Evolutionary conservation across 805 yeast species (phyloP).

Genomic region (Barnettozyma botsteinii): DNA sequence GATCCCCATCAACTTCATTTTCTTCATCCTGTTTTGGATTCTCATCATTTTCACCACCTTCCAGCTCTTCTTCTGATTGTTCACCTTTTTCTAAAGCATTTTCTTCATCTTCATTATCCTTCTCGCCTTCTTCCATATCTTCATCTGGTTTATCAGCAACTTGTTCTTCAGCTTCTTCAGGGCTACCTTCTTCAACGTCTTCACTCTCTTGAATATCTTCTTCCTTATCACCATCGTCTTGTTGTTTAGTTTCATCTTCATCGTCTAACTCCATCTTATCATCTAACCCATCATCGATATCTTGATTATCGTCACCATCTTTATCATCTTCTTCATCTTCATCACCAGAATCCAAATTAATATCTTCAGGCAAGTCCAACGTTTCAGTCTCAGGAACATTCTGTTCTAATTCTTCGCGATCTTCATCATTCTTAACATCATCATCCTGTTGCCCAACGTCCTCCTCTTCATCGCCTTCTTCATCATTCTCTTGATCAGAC

Average conservation of each 20-base stretch:
- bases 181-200: constrained; percentile 27
- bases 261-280: constrained; percentile 45
- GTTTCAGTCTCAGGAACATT: constrained; percentile 81
- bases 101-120: constrained; percentile 25
- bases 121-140: constrained; percentile 28
- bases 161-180: constrained; percentile 22
- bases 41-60: constrained; percentile 13
- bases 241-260: constrained; percentile 28
- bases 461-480: constrained; percentile 54
- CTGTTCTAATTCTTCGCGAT: constrained; percentile 57
- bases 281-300: constrained; percentile 30
- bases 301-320: constrained; percentile 29
- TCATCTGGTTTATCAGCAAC: constrained; percentile 29
- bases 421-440: constrained; percentile 62
- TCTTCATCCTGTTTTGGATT: constrained; percentile 27
- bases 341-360: constrained; percentile 78
- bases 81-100: constrained; percentile 31
- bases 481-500: constrained; percentile 60
- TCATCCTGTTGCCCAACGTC: constrained; percentile 83
- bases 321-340: constrained; percentile 49
- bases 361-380: constrained; percentile 86
- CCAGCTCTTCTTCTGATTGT: constrained; percentile 29
- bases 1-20: constrained; percentile 36
- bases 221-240: constrained; percentile 10
- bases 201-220: constrained; percentile 28